Percentiles rank a stretch among this genome's conserved stretches.
These are phyloP conservation scores for Geopyxis carbonaria DNA, from an alignment of 495 filamentous ascomycete species.

Conservation along the genomic window DNA sequence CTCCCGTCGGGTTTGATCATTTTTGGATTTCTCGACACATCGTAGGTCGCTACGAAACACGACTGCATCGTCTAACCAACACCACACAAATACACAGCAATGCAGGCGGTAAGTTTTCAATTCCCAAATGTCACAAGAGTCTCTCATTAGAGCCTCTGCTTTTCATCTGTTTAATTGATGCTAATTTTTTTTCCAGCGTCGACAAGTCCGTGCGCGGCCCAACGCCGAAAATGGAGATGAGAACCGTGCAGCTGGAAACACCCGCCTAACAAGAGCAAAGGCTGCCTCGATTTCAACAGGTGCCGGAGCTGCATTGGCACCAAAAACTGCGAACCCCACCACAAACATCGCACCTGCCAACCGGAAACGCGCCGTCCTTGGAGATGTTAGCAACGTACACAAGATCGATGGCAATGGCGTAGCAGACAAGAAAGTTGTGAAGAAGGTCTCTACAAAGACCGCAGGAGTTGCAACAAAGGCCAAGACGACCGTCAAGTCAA, in stretches of 20 bases:
- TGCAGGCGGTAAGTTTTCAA: slow-evolving; percentile 5
- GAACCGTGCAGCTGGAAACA: slow-evolving; percentile 46
- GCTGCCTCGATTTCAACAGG: slow-evolving; percentile 33
- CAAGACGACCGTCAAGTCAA: slow-evolving; percentile 19
- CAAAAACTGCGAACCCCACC: slow-evolving; percentile 10
- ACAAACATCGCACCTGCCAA: slow-evolving; percentile 30
- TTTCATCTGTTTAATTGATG: neutral
- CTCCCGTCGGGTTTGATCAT: too few species aligned
- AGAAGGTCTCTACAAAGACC: slow-evolving; percentile 31
- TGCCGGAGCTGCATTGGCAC: neutral
- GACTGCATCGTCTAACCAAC: too few species aligned
- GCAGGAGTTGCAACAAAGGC: slow-evolving; percentile 25
- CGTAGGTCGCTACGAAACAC: too few species aligned
- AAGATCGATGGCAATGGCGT: slow-evolving; percentile 58
- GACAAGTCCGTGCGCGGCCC: slow-evolving; percentile 44
- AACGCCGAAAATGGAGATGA: slow-evolving; percentile 78
- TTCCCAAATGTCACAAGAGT: neutral
- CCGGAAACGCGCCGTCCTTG: slow-evolving; percentile 60
- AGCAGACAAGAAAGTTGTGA: slow-evolving; percentile 31
- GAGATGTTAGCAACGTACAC: slow-evolving; percentile 87
- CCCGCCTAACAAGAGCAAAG: slow-evolving; percentile 84
- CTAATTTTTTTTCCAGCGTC: slow-evolving; percentile 13
- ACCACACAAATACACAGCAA: neutral
- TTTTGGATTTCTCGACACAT: too few species aligned
- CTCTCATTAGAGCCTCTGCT: neutral